These are phyloP conservation scores for Fomitopsis pulvina DNA, from an alignment of 768 basidiomycete species.

Conservation along the genomic window DNA sequence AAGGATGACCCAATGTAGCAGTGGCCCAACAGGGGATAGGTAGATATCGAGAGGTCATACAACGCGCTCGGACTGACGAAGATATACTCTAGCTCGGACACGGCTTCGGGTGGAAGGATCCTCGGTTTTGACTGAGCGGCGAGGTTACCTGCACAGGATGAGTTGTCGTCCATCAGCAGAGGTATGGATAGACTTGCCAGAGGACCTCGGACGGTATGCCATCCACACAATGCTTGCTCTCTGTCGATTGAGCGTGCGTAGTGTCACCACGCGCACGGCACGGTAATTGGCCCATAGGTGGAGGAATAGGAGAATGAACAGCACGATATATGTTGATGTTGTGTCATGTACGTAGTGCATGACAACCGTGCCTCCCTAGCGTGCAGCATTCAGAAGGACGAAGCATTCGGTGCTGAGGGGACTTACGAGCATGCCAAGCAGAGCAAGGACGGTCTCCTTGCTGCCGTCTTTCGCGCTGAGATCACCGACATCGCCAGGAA, in stretches of 20 bases:
- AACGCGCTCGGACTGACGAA: conserved; percentile 6
- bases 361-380: conserved; percentile 52
- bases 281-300: conserved; percentile 56
- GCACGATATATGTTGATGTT: conserved; percentile 40
- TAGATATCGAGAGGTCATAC: background rate
- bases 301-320: conserved; percentile 43
- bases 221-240: conserved; percentile 49
- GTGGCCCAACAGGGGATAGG: background rate
- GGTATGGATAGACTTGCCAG: conserved; percentile 5
- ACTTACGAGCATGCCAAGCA: conserved; percentile 61
- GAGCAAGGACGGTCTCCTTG: conserved; percentile 63
- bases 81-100: conserved; percentile 10
- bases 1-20: conserved; percentile 10
- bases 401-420: background rate
- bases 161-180: background rate
- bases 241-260: conserved; percentile 56
- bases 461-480: conserved; percentile 68
- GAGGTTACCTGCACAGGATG: background rate
- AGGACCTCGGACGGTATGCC: conserved; percentile 23
- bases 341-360: conserved; percentile 48
- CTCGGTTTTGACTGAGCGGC: background rate
- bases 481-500: conserved; percentile 61
- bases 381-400: background rate
- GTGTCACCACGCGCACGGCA: conserved; percentile 49
- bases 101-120: background rate